phyloP scores from a whole-genome alignment of 2,329 filamentous ascomycete species.

The Pezicula radicicola region DNA sequence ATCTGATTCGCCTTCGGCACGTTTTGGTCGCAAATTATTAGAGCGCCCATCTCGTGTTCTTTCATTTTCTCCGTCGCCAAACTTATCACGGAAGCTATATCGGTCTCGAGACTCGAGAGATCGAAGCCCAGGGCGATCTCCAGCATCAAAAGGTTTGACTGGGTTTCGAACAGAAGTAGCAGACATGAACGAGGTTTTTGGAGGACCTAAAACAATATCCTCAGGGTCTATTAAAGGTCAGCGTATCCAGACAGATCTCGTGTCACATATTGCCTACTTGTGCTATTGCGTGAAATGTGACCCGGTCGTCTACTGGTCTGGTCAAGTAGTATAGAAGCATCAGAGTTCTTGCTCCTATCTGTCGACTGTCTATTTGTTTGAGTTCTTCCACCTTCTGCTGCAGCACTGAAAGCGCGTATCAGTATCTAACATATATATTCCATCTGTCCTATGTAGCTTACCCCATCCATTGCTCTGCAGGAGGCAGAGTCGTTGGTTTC shows the following conservation, averaged over 20 bases:
- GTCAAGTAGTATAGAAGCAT: conserved; percentile 25
- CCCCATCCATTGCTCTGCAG: conserved; percentile 96
- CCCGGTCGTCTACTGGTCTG: conserved; percentile 45
- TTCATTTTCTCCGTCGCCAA: conserved; percentile 48
- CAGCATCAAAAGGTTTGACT: conserved; percentile 35
- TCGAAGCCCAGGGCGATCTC: conserved; percentile 41
- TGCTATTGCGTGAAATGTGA: conserved; percentile 51
- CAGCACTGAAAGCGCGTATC: conserved; percentile 19
- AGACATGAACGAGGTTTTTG: conserved; percentile 79
- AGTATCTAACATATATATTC: conserved; percentile 7
- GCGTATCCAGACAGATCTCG: conserved; percentile 17
- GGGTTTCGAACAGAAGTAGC: conserved; percentile 54
- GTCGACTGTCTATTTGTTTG: conserved; percentile 34
- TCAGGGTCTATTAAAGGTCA: conserved; percentile 54
- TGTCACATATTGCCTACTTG: conserved; percentile 43
- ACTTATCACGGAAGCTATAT: conserved; percentile 55
- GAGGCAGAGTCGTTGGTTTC: conserved; percentile 76
- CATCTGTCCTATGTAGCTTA: conserved; percentile 35
- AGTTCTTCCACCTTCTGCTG: conserved; percentile 26
- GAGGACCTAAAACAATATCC: conserved; percentile 82
- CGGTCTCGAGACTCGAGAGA: conserved; percentile 55
- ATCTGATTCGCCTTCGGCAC: conserved; percentile 55
- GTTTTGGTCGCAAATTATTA: conserved; percentile 46
- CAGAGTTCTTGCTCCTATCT: conserved; percentile 43
- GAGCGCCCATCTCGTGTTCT: conserved; percentile 45